Evolutionary conservation across 352 stramenopile genomes (phyloP).

Genomic region (Aphanomyces stellatus): DNA sequence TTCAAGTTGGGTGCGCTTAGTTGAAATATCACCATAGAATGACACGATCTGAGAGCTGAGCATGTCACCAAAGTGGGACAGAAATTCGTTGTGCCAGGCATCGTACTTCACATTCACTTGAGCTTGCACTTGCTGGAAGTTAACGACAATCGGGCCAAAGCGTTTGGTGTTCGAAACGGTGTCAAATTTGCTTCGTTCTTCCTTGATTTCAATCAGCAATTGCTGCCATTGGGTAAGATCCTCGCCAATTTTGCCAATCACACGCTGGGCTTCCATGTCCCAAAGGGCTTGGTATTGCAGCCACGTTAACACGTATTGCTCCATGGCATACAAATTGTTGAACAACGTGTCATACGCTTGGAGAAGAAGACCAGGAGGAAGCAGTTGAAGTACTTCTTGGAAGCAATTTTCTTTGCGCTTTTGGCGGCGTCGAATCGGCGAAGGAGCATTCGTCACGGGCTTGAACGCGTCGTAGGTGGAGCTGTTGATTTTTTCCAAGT

Average conservation of each 20-base stretch:
- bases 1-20: constrained; percentile 87
- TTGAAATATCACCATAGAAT: constrained; percentile 80
- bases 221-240: constrained; percentile 96
- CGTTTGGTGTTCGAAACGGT: constrained; percentile 77
- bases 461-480: constrained; percentile 60
- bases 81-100: constrained; percentile 98
- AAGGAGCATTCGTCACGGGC: constrained; percentile 29
- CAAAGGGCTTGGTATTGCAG: constrained; percentile 98
- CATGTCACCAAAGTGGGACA: constrained; percentile 92
- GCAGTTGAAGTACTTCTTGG: constrained; percentile 49
- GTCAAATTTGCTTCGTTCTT: constrained; percentile 93
- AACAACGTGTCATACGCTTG: constrained; percentile 73
- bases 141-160: constrained; percentile 86
- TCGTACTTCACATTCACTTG: constrained; percentile 98
- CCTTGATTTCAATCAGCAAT: constrained; percentile 94
- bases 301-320: constrained; percentile 94
- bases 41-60: constrained; percentile 89
- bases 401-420: constrained; percentile 61
- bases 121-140: constrained; percentile 89
- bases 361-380: constrained; percentile 57
- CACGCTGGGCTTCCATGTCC: constrained; percentile 95
- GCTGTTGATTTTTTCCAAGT: constrained; percentile 84
- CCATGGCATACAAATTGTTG: constrained; percentile 68
- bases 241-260: constrained; percentile 88
- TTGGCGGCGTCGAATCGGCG: constrained; percentile 41